phyloP scores from a whole-genome alignment of 2,329 filamentous ascomycete genomes.

The Botryotinia calthae region DNA sequence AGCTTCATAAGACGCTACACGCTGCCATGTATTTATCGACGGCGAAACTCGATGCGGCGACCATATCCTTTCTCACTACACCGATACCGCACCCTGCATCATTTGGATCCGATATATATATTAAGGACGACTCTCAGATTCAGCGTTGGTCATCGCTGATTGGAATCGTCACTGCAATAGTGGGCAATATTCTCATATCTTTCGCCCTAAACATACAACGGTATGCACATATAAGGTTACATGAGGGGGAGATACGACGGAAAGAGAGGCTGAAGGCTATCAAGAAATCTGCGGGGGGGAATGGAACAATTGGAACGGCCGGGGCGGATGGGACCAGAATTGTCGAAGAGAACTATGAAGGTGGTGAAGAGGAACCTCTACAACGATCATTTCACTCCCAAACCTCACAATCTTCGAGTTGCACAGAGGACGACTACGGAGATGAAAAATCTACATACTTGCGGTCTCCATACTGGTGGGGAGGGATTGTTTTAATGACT shows the following conservation, averaged over 20 bases:
- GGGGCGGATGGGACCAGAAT: slow-evolving; percentile 37
- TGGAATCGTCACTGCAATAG: slow-evolving; percentile 88
- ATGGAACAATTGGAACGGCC: slow-evolving; percentile 49
- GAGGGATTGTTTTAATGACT: slow-evolving; percentile 87
- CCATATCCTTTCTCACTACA: slow-evolving; percentile 24
- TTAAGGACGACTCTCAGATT: slow-evolving; percentile 47
- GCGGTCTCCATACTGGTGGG: slow-evolving; percentile 93
- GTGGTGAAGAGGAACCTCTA: slow-evolving; percentile 52
- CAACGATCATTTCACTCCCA: slow-evolving; percentile 50
- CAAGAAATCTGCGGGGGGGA: slow-evolving; percentile 39
- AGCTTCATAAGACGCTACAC: slow-evolving; percentile 24
- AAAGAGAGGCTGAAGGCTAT: slow-evolving; percentile 54
- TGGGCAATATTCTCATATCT: slow-evolving; percentile 90
- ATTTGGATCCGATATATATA: slow-evolving; percentile 9
- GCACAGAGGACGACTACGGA: slow-evolving; percentile 39
- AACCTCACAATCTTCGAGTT: slow-evolving; percentile 42
- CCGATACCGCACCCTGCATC: slow-evolving; percentile 2
- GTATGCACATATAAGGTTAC: slow-evolving; percentile 86
- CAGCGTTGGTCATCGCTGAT: slow-evolving; percentile 89
- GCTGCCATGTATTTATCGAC: slow-evolving; percentile 36
- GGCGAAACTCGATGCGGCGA: slow-evolving; percentile 24
- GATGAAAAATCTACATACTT: slow-evolving; percentile 65
- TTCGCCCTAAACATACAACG: slow-evolving; percentile 94
- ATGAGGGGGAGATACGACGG: slow-evolving; percentile 63
- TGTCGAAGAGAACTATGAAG: slow-evolving; percentile 31